Conservation (phyloP, 371 early-diverging fungal genomes). For the Ordospora colligata region DNA sequence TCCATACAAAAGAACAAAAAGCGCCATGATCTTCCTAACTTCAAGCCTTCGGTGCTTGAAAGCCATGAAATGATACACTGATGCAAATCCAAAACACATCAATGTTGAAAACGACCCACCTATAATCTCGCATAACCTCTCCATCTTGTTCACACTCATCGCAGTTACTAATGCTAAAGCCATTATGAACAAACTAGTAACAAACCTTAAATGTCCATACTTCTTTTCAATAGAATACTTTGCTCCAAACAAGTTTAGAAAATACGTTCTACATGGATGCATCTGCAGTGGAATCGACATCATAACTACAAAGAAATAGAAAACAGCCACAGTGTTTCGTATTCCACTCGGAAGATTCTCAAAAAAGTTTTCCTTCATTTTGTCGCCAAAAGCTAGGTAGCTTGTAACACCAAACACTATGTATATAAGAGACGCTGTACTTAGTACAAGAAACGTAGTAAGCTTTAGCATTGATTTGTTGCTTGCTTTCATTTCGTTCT, state of each 20-base stretch:
- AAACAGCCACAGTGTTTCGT: neutral
- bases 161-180: neutral
- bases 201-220: neutral
- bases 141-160: neutral
- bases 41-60: neutral
- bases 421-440: slow-evolving; percentile 8
- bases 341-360: neutral
- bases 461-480: neutral
- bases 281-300: slow-evolving; percentile 35
- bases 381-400: neutral
- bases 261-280: slow-evolving; percentile 19
- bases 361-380: slow-evolving; percentile 2
- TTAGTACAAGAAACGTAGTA: neutral
- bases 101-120: slow-evolving; percentile 25
- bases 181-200: slow-evolving; percentile 6
- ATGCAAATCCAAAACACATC: slow-evolving; percentile 38
- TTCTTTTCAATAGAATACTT: neutral
- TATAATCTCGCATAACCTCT: slow-evolving; percentile 8
- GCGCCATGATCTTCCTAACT: neutral
- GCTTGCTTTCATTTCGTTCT: slow-evolving; percentile 21
- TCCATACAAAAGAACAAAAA: neutral
- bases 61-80: slow-evolving; percentile 14
- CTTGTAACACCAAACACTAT: slow-evolving; percentile 37
- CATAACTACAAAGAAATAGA: slow-evolving; percentile 26
- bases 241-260: slow-evolving; percentile 2